Conservation (phyloP, 257 asterid species). For the Fraxinus anomala region DNA sequence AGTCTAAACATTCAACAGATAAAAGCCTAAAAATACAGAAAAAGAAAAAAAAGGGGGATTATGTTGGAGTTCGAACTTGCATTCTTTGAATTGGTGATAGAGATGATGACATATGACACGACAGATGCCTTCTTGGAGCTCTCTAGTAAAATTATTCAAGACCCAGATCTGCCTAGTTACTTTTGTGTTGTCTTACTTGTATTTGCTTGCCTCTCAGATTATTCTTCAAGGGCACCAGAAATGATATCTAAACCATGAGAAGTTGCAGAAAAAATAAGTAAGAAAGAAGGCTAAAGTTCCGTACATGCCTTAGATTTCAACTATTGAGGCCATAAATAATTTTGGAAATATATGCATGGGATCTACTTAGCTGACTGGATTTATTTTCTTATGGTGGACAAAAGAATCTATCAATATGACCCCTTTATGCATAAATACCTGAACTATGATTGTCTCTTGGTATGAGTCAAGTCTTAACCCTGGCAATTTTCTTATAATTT, state of each 20-base stretch:
- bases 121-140: conserved; percentile 1
- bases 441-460: background rate
- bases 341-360: background rate
- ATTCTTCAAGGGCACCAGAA: background rate
- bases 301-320: background rate
- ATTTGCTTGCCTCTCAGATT: background rate
- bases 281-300: background rate
- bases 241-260: background rate
- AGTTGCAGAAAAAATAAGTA: background rate
- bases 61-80: background rate
- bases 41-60: background rate
- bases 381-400: conserved; percentile 8
- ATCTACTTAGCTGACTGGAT: conserved; percentile 3
- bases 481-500: conserved; percentile 2
- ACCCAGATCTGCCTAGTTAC: background rate
- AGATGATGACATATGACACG: background rate
- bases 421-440: background rate
- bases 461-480: background rate
- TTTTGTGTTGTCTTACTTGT: background rate
- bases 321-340: conserved; percentile 15
- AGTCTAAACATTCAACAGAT: background rate
- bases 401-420: background rate
- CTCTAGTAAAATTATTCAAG: conserved; percentile 10
- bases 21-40: background rate
- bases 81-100: background rate